Base-by-base conservation (phyloP, 495 filamentous ascomycete genomes). In the Tetracladium marchalianum region DNA sequence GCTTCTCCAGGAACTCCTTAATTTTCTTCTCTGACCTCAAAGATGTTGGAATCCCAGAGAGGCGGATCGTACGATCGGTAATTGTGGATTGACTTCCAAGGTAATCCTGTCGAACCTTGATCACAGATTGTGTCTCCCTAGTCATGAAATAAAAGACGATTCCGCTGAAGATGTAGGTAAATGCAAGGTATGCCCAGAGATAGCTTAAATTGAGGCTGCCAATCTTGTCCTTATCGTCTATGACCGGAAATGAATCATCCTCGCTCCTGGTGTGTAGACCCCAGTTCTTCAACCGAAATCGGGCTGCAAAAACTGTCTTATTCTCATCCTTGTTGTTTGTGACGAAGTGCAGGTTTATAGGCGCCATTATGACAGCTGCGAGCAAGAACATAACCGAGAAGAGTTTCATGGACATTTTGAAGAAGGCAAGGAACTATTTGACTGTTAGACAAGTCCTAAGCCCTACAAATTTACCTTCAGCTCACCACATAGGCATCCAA, bases 401-500 rank as follows among this genome's bases (percentile, higher is more conserved):
- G 52, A 96, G 84, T 52, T 85, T 83, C 41, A 89, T 85, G 13
- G 92, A 81, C 75, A 95, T 88, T 58, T 88, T 87, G 67, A 96
- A 95, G 66, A 97, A 97, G 17, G 80, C 77, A 11, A 99, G 72
- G 54, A 97, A 95, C 85, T 90, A 55, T 17, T 19, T 19, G 22
- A 6, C 0, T 7, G 39, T 50, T 12, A 55, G 51, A 27, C 3
- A 27, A 31, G 37, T 12, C 4, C 13, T 12, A n/a, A 15, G 15
- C 11, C 11, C 38, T 19, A 4, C 11, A 22, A 9, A 39, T 44
- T 11, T 15, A 8, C 11, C n/a, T 24, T 13, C 15, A 18, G 39
- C 83, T 60, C 64, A 89, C 85, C 52, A 95, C 92, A 64, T 82
- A 99, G 43, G 92, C 93, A 68, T 99, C 93, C 38, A 99, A 70